phyloP scores from a whole-genome alignment of 257 asterid species.

The Coffea eugenioides region DNA sequence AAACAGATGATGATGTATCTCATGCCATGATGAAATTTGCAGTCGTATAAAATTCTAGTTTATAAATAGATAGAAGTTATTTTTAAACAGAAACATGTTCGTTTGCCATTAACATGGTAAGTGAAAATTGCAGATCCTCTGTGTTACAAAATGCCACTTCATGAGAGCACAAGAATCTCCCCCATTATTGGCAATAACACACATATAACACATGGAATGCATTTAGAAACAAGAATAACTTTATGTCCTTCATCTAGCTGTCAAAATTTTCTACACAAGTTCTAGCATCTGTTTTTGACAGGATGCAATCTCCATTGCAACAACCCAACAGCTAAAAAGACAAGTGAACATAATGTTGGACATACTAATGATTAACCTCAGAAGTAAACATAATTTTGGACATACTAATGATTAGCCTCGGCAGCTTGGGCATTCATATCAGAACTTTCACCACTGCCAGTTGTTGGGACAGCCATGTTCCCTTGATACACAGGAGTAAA shows the following conservation, averaged over 20 bases:
- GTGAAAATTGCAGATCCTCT: neutral
- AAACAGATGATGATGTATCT: too few relatives aligned
- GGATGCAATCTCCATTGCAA: neutral
- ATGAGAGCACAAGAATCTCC: neutral
- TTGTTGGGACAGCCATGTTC: slow-evolving; percentile 40
- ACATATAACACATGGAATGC: neutral
- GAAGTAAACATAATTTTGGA: neutral
- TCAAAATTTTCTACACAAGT: neutral
- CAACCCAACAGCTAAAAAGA: neutral
- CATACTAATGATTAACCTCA: slow-evolving; percentile 44
- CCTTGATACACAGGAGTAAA: slow-evolving; percentile 46
- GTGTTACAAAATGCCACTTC: neutral
- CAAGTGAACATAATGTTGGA: neutral
- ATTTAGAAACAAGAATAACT: neutral
- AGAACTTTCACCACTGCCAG: slow-evolving; percentile 48
- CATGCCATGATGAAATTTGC: neutral
- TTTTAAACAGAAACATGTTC: too few relatives aligned
- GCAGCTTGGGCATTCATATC: slow-evolving; percentile 38
- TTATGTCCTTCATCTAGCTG: neutral
- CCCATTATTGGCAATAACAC: neutral
- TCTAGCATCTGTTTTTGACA: neutral
- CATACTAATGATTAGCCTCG: slow-evolving; percentile 42
- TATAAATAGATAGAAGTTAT: too few relatives aligned
- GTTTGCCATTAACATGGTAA: neutral
- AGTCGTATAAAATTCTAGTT: too few relatives aligned